Evolutionary conservation across 2,329 filamentous ascomycete species (phyloP).

Genomic region (Leptographium galeiforme): DNA sequence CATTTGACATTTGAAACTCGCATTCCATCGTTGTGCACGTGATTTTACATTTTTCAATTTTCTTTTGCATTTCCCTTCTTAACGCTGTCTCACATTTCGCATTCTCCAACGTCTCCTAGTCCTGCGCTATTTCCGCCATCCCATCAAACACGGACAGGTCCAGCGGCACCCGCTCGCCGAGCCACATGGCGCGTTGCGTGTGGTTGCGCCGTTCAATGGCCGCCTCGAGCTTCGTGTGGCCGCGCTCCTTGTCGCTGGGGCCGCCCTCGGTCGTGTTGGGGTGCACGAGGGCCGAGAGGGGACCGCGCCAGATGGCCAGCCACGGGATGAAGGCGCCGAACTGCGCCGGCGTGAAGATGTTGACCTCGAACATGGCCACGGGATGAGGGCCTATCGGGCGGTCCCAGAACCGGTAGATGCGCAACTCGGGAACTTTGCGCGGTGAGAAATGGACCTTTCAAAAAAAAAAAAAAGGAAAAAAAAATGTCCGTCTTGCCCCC

Average conservation of each 20-base stretch:
- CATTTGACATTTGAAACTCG: too few species aligned
- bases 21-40: too few species aligned
- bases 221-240: slow-evolving; percentile 1
- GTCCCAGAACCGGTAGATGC: slow-evolving; percentile 70
- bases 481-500: neutral
- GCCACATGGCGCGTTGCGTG: slow-evolving; percentile 57
- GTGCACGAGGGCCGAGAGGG: slow-evolving; percentile 66
- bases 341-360: slow-evolving; percentile 70
- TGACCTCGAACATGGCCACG: slow-evolving; percentile 85
- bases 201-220: slow-evolving; percentile 40
- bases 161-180: slow-evolving; percentile 53
- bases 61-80: too few species aligned
- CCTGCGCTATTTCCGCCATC: slow-evolving; percentile 9
- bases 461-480: neutral
- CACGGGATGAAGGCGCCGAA: slow-evolving; percentile 83
- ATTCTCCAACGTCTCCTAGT: neutral
- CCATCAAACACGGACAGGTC: slow-evolving; percentile 38
- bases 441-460: neutral
- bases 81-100: too few species aligned
- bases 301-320: slow-evolving; percentile 70
- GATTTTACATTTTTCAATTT: too few species aligned
- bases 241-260: slow-evolving; percentile 8
- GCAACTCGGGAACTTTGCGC: slow-evolving; percentile 60
- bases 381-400: slow-evolving; percentile 70
- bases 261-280: slow-evolving; percentile 55